Base-by-base conservation (phyloP, 768 basidiomycete species). In the Piloderma croceum region DNA sequence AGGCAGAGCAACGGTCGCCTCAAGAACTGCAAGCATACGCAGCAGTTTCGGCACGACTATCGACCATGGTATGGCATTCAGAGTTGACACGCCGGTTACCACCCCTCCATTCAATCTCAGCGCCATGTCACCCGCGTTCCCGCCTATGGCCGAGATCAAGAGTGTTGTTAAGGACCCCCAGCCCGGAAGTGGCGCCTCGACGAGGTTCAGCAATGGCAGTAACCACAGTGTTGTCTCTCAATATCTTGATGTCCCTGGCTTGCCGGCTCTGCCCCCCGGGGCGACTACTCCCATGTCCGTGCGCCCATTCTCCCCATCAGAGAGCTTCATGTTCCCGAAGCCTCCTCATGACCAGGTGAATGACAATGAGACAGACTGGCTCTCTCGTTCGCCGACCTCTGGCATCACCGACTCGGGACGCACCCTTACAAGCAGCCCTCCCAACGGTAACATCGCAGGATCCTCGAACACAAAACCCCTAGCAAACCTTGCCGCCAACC, bases 21-120 rank as follows among this genome's bases (percentile, higher is more conserved):
- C n/a, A n/a, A n/a, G n/a, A n/a, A 53, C 57, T 17, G 46, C 42
- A 32, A 68, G 61, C 34, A 56, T 63, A 3, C 68, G 78, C 36
- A 82, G 80, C 57, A 82, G 79, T 59, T 83, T 82, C 38, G 81
- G 70, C 13, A 81, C 81, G 13, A 74, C 70, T n/a, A 67, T 71
- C 50, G 76, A 79, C 39, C 70, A 70, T 17, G 64, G 64, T 9
- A 47, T 53, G 38, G 41, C 49, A 31, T 51, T 52, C 41, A 39
- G 43, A 39, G n/a, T 52, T 44, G 24, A 60, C 52, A 25, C 57
- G 40, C 19, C 52, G 46, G 31, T 45, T 31, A 13, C 20, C 54
- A 3, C 46, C 57, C 29, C 52, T 63, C 31, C 19, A 22, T 9
- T 22, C 24, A 49, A 54, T 42, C 48, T 45, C 35, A 38, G 27